Conservation (phyloP, 2,329 filamentous ascomycete species). For the Exophiala sp. region DNA sequence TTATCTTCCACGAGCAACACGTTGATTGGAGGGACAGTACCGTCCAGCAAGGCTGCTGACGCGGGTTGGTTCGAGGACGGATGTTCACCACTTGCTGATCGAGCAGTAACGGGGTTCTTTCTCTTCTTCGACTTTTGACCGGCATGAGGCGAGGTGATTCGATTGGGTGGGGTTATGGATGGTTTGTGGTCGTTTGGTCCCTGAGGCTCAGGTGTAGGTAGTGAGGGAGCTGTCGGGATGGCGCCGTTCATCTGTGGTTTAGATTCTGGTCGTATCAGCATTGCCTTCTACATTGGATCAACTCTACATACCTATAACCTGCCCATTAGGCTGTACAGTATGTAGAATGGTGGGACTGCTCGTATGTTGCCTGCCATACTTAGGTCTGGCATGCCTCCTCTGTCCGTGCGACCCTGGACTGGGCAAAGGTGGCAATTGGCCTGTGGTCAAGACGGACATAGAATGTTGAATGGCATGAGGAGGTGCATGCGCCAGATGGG, state of each 20-base stretch:
- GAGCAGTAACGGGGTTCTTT: constrained; percentile 39
- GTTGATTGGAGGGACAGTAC: constrained; percentile 88
- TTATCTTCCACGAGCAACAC: constrained; percentile 98
- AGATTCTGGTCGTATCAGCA: constrained; percentile 37
- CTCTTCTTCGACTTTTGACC: constrained; percentile 48
- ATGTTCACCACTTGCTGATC: constrained; percentile 29
- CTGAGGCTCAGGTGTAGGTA: constrained; percentile 53
- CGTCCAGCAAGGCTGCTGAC: constrained; percentile 67
- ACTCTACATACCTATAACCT: constrained; percentile 30
- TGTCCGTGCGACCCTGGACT: constrained; percentile 69
- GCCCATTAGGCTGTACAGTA: constrained; percentile 42
- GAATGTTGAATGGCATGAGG: constrained; percentile 51
- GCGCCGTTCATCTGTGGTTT: constrained; percentile 41
- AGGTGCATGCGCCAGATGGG: constrained; percentile 36
- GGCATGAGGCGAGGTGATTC: constrained; percentile 49
- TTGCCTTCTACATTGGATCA: constrained; percentile 36
- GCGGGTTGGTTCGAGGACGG: constrained; percentile 34
- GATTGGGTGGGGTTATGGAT: constrained; percentile 47
- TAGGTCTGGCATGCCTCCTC: constrained; percentile 59
- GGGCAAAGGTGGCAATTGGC: constrained; percentile 74
- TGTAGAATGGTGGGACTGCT: constrained; percentile 71
- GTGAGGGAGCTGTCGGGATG: constrained; percentile 45
- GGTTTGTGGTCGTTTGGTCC: constrained; percentile 44
- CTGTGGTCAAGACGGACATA: constrained; percentile 77
- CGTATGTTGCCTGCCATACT: constrained; percentile 68